Base-by-base conservation (phyloP, 495 filamentous ascomycete species). In the Penicillium chermesinum region DNA sequence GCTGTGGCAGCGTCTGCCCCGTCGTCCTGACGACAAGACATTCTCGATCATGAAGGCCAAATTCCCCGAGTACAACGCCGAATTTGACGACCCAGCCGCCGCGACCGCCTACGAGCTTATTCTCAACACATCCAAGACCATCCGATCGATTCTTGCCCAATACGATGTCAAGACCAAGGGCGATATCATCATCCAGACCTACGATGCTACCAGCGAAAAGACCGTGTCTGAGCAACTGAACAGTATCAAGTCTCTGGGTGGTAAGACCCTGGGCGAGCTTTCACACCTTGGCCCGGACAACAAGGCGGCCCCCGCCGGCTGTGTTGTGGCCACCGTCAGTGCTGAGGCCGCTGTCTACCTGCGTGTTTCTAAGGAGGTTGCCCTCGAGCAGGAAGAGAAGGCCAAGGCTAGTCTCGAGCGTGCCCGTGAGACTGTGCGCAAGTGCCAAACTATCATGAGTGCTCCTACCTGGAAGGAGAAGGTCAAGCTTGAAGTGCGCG, bases 1-100 rank as follows among this genome's bases (percentile, higher is more conserved):
- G 52, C 64, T 91, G 27, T 89, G 86, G 86, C 87, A 89, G 63
- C 79, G 86, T 20, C 77, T 91, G 3, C 87, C 87, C 19, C 77
- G 80, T 44, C 70, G 81, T 41, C 73, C 73, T 22, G 72, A 69
- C 10, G 85, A 88, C 59, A 67, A 70, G 46, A 85, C 82, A 3
- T 66, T 72, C 25, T 82, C 83, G 1, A 85, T 91, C 63, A 83
- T 85, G 71, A 67, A 80, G 32, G 84, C 87, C 27, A 58, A 66
- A 27, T 89, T 82, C 63, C 87, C 87, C 27, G 68, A 70, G 22
- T 81, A 70, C 51, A 68, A 71, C 22, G 46, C 69, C 1, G 67
- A 72, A 40, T 69, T 88, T 36, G 71, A 87, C 46, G 78, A 84
- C 53, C 64, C 71, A 2, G 65, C 69, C 7, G 78, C 82, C 7